Evolutionary conservation across 2,329 filamentous ascomycete genomes (phyloP).

Genomic region (Apiospora koreana): DNA sequence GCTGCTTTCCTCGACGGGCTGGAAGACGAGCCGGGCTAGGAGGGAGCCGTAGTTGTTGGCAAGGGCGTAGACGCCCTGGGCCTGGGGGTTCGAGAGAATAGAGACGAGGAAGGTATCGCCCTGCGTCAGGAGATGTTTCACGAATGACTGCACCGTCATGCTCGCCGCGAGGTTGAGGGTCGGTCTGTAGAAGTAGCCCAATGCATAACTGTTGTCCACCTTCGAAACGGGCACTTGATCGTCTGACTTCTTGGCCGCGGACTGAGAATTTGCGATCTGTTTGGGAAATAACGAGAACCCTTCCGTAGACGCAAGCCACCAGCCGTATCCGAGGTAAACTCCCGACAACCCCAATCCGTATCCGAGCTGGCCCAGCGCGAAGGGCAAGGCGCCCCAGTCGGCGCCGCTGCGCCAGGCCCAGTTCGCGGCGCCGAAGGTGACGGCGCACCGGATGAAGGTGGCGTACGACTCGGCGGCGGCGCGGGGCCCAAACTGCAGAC

Average conservation of each 20-base stretch:
- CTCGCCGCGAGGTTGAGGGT: slow-evolving; percentile 76
- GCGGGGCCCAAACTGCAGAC: slow-evolving; percentile 76
- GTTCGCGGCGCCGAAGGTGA: slow-evolving; percentile 71
- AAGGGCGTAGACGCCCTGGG: slow-evolving; percentile 89
- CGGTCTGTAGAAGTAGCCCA: slow-evolving; percentile 66
- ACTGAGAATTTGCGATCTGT: slow-evolving; percentile 31
- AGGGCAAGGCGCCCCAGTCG: slow-evolving; percentile 78
- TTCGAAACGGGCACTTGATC: not conserved
- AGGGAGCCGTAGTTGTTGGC: slow-evolving; percentile 94
- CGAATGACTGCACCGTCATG: slow-evolving; percentile 81
- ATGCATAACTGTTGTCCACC: slow-evolving; percentile 42
- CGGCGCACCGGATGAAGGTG: slow-evolving; percentile 73
- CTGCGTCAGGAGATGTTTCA: slow-evolving; percentile 94
- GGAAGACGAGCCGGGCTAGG: slow-evolving; percentile 84
- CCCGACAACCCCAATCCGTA: slow-evolving; percentile 70
- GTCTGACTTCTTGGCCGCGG: not conserved
- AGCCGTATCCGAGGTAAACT: slow-evolving; percentile 69
- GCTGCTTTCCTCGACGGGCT: slow-evolving; percentile 92
- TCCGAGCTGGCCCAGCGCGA: slow-evolving; percentile 80
- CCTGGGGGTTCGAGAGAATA: slow-evolving; percentile 70
- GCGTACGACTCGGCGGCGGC: slow-evolving; percentile 82
- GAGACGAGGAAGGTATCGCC: slow-evolving; percentile 90
- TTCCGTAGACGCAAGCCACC: slow-evolving; percentile 52
- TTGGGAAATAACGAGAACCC: slow-evolving; percentile 70
- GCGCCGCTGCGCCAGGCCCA: slow-evolving; percentile 55